These are phyloP conservation scores for Physcomitrium patens DNA, from an alignment of 225 moss, liverwort and hornwort species.

Conservation along the genomic window DNA sequence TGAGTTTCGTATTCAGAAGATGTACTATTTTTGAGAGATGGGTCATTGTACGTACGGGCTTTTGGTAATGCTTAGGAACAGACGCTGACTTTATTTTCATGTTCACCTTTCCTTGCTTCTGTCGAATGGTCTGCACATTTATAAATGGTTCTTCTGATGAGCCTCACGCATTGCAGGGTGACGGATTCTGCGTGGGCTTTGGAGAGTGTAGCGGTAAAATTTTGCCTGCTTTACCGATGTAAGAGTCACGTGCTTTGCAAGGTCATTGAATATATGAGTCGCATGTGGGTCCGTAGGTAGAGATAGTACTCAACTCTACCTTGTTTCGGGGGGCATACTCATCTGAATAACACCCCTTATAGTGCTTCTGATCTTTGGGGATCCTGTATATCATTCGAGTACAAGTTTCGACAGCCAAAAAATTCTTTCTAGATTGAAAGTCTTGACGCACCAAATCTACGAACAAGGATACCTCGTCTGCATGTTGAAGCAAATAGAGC, in stretches of 20 bases:
- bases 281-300: slow-evolving; percentile 1
- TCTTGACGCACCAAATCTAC: background rate
- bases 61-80: background rate
- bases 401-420: background rate
- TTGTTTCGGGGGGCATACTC: background rate
- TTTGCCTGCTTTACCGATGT: slow-evolving; percentile 39
- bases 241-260: slow-evolving; percentile 7
- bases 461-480: background rate
- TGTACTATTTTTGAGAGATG: background rate
- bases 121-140: background rate
- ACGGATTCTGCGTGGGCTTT: slow-evolving; percentile 77
- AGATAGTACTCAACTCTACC: slow-evolving; percentile 11
- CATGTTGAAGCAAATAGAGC: background rate
- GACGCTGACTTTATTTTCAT: background rate
- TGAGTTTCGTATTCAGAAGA: background rate
- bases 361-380: background rate
- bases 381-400: slow-evolving; percentile 9
- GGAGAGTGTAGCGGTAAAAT: slow-evolving; percentile 78
- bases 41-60: background rate
- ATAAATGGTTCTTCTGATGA: slow-evolving; percentile 23
- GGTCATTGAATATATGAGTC: slow-evolving; percentile 11
- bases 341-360: background rate
- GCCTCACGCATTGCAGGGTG: slow-evolving; percentile 54
- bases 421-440: background rate
- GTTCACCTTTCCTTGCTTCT: background rate